Evolutionary conservation across 768 basidiomycete genomes (phyloP).

Genomic region (Leccinum imitatum): DNA sequence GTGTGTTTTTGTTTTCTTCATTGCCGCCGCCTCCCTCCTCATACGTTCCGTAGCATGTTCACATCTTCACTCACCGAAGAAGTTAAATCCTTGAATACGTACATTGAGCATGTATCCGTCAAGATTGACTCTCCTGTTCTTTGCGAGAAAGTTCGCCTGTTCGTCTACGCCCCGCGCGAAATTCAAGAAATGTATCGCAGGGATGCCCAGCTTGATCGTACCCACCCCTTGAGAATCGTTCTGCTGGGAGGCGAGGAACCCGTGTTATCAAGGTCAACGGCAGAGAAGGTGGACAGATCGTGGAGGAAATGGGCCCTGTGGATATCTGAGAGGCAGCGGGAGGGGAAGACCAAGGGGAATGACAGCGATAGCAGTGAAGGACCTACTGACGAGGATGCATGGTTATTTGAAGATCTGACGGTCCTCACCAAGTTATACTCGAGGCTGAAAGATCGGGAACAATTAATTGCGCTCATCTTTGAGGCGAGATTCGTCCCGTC

Average conservation of each 20-base stretch:
- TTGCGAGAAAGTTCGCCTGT: conserved; percentile 84
- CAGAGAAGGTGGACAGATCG: conserved; percentile 76
- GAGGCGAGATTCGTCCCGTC: conserved; percentile 57
- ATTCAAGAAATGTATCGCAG: conserved; percentile 79
- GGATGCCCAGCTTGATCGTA: conserved; percentile 72
- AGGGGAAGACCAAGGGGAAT: conserved; percentile 24
- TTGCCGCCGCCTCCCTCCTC: conserved; percentile 4
- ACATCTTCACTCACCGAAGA: conserved; percentile 90
- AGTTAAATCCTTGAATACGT: conserved; percentile 77
- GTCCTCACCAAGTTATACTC: conserved; percentile 78
- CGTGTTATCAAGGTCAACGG: conserved; percentile 68
- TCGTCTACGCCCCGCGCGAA: conserved; percentile 84
- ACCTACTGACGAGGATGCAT: conserved; percentile 91
- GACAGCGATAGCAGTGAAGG: conserved; percentile 90
- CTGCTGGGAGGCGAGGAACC: conserved; percentile 80
- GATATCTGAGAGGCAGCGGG: conserved; percentile 55
- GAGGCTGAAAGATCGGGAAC: conserved; percentile 82
- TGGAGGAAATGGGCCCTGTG: conserved; percentile 81
- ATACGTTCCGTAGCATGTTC: conserved; percentile 72
- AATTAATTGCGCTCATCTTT: conserved; percentile 90
- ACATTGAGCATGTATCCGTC: conserved; percentile 82
- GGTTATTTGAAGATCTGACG: conserved; percentile 91
- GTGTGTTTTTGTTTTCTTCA: conserved; percentile 37
- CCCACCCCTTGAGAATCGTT: conserved; percentile 77
- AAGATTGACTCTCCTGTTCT: conserved; percentile 88